phyloP scores from a whole-genome alignment of 2,329 filamentous ascomycete species.

The Penicillium corylophilum region DNA sequence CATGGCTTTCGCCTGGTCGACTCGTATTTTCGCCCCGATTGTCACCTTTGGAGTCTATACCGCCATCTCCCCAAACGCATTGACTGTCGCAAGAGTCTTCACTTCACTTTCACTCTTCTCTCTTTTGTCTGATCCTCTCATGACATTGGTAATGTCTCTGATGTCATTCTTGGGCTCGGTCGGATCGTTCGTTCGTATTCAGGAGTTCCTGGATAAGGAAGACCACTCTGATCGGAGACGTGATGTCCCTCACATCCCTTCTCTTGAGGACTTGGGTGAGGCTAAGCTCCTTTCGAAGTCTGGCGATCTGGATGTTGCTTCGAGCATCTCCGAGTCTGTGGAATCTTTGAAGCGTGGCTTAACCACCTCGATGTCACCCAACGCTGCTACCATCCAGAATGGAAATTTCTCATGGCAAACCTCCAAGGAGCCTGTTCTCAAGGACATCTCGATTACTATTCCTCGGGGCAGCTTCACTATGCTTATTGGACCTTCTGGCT shows the following conservation, averaged over 20 bases:
- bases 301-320: conserved; percentile 24
- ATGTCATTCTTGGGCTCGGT: conserved; percentile 46
- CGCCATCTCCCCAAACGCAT: conserved; percentile 38
- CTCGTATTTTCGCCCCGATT: conserved; percentile 46
- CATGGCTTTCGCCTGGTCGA: conserved; percentile 42
- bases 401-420: conserved; percentile 51
- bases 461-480: conserved; percentile 48
- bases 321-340: conserved; percentile 23
- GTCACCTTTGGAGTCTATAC: conserved; percentile 48
- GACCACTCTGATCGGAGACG: conserved; percentile 28
- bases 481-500: conserved; percentile 53
- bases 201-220: conserved; percentile 44
- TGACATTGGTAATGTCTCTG: conserved; percentile 48
- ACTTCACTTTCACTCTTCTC: conserved; percentile 51
- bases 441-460: conserved; percentile 43
- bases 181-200: conserved; percentile 49
- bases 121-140: conserved; percentile 47
- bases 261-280: conserved; percentile 20
- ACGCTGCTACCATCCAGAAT: conserved; percentile 44
- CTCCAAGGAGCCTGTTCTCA: conserved; percentile 42
- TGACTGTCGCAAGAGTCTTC: conserved; percentile 46
- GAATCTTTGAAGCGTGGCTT: conserved; percentile 22
- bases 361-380: conserved; percentile 12
- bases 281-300: conserved; percentile 19
- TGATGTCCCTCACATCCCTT: conserved; percentile 9